A percentile compares a stretch with the other conserved stretches of the same genome.
phyloP scores from a whole-genome alignment of 2,329 filamentous ascomycete species.

The Cryphonectria naterciae region DNA sequence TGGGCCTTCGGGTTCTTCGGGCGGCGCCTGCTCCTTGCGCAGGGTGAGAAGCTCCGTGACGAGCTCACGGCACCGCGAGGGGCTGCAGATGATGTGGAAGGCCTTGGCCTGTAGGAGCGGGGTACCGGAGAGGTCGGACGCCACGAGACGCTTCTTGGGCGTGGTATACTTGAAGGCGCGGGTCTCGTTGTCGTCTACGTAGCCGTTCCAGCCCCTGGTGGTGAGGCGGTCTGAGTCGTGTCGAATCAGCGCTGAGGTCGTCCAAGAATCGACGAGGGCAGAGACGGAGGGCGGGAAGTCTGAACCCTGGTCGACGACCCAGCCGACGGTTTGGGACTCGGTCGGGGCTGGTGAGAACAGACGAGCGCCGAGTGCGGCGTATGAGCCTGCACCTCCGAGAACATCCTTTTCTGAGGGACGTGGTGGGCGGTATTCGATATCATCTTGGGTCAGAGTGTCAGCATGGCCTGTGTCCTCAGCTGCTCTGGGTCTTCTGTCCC shows the following conservation, averaged over 20 bases:
- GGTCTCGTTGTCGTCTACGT: constrained; percentile 70
- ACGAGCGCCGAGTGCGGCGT: constrained; percentile 84
- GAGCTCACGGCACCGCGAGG: constrained; percentile 75
- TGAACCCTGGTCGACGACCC: constrained; percentile 87
- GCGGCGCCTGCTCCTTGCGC: constrained; percentile 45
- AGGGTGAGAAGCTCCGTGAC: constrained; percentile 70
- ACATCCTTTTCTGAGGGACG: constrained; percentile 72
- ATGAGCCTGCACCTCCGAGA: constrained; percentile 87
- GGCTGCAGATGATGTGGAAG: constrained; percentile 88
- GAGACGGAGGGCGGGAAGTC: constrained; percentile 78
- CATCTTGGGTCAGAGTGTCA: constrained; percentile 57
- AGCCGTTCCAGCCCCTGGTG: constrained; percentile 92
- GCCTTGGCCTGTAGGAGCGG: constrained; percentile 72
- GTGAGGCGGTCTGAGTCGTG: constrained; percentile 70
- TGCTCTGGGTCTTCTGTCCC: background rate
- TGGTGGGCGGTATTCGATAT: constrained; percentile 82
- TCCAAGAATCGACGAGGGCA: constrained; percentile 71
- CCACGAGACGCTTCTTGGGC: constrained; percentile 80
- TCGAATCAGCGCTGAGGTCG: constrained; percentile 73
- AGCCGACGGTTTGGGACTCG: constrained; percentile 72
- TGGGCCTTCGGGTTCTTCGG: constrained; percentile 32
- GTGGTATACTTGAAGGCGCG: constrained; percentile 85
- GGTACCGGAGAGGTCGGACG: constrained; percentile 63
- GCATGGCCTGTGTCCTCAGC: constrained; percentile 16
- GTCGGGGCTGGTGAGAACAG: constrained; percentile 74